A percentile compares a stretch with the other conserved stretches of the same genome.
Evolutionary conservation across 1,284 basidiomycete genomes (phyloP).

Genomic region (Ceratobasidium sp.): DNA sequence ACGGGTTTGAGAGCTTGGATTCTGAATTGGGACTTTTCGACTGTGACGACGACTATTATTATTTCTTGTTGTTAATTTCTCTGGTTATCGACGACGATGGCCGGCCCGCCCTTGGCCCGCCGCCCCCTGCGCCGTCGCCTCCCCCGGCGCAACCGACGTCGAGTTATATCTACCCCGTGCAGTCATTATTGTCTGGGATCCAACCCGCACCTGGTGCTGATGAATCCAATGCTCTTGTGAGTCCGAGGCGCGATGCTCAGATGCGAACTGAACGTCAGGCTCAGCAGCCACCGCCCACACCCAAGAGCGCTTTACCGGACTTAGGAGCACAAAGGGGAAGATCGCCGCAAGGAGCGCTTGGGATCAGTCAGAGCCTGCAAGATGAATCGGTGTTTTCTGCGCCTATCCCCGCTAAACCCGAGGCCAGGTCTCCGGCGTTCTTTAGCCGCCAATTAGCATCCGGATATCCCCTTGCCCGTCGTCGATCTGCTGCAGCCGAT

Average conservation of each 20-base stretch:
- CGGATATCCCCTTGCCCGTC: conserved; percentile 20
- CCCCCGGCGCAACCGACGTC: conserved; percentile 26
- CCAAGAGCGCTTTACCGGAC: too few relatives aligned
- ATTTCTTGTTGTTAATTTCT: too few relatives aligned
- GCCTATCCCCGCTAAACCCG: conserved; percentile 31
- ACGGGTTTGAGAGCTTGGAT: too few relatives aligned
- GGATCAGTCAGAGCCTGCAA: background rate
- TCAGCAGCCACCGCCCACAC: background rate
- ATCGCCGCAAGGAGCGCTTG: background rate
- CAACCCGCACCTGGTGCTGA: conserved; percentile 47
- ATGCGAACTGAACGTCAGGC: background rate
- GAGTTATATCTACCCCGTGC: conserved; percentile 51
- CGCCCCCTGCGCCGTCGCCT: background rate
- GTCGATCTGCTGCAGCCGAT: background rate
- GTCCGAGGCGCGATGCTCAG: conserved; percentile 6
- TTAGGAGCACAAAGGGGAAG: conserved; percentile 15
- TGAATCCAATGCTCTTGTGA: too few relatives aligned
- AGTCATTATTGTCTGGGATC: conserved; percentile 50
- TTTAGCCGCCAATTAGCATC: too few relatives aligned
- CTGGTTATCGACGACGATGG: background rate
- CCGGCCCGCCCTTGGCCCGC: too few relatives aligned
- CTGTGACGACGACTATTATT: too few relatives aligned
- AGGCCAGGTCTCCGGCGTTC: conserved; percentile 25
- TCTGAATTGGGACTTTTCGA: too few relatives aligned
- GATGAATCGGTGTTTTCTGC: conserved; percentile 28